Evolutionary conservation across 306 rosid species (phyloP).

Genomic region (Ormosia emarginata): DNA sequence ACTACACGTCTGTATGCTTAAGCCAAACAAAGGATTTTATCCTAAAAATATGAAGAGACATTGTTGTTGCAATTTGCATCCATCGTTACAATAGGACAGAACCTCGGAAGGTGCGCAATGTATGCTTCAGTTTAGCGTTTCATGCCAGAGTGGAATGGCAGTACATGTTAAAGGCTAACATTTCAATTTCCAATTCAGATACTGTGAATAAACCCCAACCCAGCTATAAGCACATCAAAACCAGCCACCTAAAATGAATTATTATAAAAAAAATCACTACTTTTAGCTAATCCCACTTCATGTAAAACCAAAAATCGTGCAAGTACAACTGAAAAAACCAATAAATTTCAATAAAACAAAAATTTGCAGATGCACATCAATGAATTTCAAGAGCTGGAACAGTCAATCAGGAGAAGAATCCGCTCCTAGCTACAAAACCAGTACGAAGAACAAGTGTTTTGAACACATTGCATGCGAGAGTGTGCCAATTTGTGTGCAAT

Average conservation of each 20-base stretch:
- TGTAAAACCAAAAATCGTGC: not conserved
- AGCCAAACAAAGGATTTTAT: not conserved
- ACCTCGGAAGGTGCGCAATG: constrained; percentile 8
- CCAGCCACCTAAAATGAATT: constrained; percentile 5
- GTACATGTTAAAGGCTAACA: not conserved
- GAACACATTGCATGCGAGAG: constrained; percentile 18
- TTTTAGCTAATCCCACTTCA: not conserved
- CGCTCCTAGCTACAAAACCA: not conserved
- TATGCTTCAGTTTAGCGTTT: not conserved
- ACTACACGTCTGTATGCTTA: not conserved
- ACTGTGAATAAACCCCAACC: constrained; percentile 10
- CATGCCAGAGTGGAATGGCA: not conserved
- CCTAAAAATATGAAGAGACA: not conserved
- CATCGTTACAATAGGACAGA: not conserved
- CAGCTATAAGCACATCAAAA: constrained; percentile 15
- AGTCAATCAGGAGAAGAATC: too few species aligned
- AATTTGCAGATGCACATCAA: too few species aligned
- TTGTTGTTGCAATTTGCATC: too few species aligned
- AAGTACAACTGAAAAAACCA: not conserved
- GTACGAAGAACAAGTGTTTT: not conserved
- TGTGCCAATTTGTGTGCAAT: not conserved
- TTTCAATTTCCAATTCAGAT: constrained; percentile 24
- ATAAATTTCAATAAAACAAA: not conserved
- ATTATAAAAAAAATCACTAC: constrained; percentile 1
- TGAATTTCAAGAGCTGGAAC: too few species aligned